These are phyloP conservation scores for Isatis tinctoria DNA, from an alignment of 345 rosid species.

Conservation along the genomic window DNA sequence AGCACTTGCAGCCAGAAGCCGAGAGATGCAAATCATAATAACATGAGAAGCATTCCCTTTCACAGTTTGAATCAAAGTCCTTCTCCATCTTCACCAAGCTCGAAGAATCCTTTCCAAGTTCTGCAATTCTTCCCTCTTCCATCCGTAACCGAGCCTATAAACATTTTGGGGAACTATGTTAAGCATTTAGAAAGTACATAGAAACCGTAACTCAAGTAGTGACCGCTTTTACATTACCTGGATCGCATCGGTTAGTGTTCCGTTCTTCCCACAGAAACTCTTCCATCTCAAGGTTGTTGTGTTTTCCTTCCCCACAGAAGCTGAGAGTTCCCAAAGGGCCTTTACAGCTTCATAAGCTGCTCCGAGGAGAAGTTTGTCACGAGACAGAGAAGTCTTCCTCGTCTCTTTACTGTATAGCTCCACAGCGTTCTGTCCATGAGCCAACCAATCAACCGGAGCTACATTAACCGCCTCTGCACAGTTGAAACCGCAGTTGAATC, in stretches of 20 bases:
- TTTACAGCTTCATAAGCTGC: conserved; percentile 63
- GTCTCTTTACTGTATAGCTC: conserved; percentile 77
- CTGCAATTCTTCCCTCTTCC: conserved; percentile 55
- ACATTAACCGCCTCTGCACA: conserved; percentile 99
- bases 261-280: conserved; percentile 77
- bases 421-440: conserved; percentile 87
- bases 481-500: conserved; percentile 97
- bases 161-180: not conserved
- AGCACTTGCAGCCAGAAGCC: conserved; percentile 84
- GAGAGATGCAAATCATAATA: conserved; percentile 81
- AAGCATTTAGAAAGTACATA: not conserved
- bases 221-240: conserved; percentile 39
- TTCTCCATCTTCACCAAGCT: conserved; percentile 54
- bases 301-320: conserved; percentile 47
- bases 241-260: conserved; percentile 69
- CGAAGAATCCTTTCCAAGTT: conserved; percentile 40
- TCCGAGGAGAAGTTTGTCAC: conserved; percentile 79
- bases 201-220: not conserved
- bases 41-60: conserved; percentile 82
- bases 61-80: conserved; percentile 53
- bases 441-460: conserved; percentile 96
- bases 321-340: conserved; percentile 54
- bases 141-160: conserved; percentile 63
- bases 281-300: conserved; percentile 58
- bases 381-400: conserved; percentile 87